Conservation (phyloP, 768 basidiomycete species). For the Nevesoporus exiguus region DNA sequence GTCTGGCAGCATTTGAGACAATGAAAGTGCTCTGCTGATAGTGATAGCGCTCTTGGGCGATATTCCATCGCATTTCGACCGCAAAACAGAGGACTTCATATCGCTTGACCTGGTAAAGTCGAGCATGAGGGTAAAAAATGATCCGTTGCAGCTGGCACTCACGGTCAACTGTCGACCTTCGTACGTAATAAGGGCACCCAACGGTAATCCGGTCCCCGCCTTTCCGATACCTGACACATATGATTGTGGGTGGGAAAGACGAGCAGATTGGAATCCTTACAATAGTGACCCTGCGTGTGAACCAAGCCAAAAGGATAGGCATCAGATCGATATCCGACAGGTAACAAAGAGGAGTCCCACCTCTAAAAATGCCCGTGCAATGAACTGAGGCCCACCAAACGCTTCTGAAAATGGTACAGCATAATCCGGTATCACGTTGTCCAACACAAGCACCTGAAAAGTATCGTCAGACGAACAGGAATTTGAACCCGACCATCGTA, state of each 20-base stretch:
- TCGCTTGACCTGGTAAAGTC: constrained; percentile 16
- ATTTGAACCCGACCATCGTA: no score
- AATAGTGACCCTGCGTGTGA: constrained; percentile 23
- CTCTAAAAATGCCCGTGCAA: constrained; percentile 27
- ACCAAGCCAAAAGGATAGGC: background rate
- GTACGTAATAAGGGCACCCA: constrained; percentile 24
- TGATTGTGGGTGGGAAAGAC: background rate
- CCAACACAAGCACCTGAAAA: constrained; percentile 23
- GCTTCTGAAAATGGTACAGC: constrained; percentile 28
- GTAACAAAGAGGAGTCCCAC: constrained; percentile 2
- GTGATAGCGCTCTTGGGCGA: constrained; percentile 1
- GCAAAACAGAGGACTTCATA: constrained; percentile 33
- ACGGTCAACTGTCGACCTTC: constrained; percentile 25
- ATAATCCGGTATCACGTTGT: constrained; percentile 28
- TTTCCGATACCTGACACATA: constrained; percentile 21
- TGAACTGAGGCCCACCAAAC: constrained; percentile 25
- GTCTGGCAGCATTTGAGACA: constrained; percentile 6
- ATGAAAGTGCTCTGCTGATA: constrained; percentile 21
- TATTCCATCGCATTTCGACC: constrained; percentile 22
- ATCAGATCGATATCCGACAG: background rate
- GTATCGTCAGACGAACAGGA: background rate
- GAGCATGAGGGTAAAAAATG: background rate
- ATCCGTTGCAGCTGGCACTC: background rate
- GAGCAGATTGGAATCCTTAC: constrained; percentile 12
- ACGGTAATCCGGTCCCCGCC: constrained; percentile 26